Percentiles rank a stretch among this genome's conserved stretches.
Evolutionary conservation across 2,329 filamentous ascomycete species (phyloP).

Genomic region (Pezicula neosporulosa): DNA sequence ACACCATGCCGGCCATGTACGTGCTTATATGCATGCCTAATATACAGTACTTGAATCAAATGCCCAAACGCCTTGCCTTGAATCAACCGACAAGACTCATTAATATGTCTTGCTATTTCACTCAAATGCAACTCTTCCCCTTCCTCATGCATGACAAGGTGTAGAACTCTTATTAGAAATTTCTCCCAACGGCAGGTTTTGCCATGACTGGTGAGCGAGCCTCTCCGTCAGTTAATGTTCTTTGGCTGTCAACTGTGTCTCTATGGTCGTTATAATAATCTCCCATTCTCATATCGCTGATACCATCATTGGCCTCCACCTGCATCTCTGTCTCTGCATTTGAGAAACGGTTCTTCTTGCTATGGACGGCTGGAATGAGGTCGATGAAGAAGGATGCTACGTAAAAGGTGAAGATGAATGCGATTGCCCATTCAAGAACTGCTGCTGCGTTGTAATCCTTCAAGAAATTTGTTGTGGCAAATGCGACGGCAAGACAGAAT

Average conservation of each 20-base stretch:
- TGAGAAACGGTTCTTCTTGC: slow-evolving; percentile 8
- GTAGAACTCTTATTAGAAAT: slow-evolving; percentile 8
- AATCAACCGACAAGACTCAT: no score
- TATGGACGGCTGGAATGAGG: slow-evolving; percentile 64
- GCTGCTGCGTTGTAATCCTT: slow-evolving; percentile 63
- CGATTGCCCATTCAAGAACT: slow-evolving; percentile 74
- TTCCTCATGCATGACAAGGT: neutral
- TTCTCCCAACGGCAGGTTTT: slow-evolving; percentile 7
- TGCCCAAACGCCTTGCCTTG: no score
- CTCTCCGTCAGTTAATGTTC: slow-evolving; percentile 6
- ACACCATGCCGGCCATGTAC: no score
- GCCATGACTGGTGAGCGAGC: neutral
- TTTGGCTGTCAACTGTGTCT: slow-evolving; percentile 12
- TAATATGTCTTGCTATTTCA: no score
- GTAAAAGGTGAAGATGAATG: slow-evolving; percentile 86
- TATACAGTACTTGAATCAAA: no score
- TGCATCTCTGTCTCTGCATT: slow-evolving; percentile 19
- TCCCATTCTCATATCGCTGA: slow-evolving; percentile 5
- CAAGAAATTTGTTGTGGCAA: slow-evolving; percentile 54
- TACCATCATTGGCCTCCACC: slow-evolving; percentile 22
- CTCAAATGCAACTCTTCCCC: neutral
- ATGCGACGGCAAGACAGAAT: slow-evolving; percentile 68
- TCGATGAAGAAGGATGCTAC: slow-evolving; percentile 85
- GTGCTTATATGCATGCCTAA: no score
- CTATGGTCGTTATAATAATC: slow-evolving; percentile 6